Evolutionary conservation across 2,329 filamentous ascomycete genomes (phyloP), one percentile per base, ranked within the genome.

Genomic region (Cercospora zeae-maydis): DNA sequence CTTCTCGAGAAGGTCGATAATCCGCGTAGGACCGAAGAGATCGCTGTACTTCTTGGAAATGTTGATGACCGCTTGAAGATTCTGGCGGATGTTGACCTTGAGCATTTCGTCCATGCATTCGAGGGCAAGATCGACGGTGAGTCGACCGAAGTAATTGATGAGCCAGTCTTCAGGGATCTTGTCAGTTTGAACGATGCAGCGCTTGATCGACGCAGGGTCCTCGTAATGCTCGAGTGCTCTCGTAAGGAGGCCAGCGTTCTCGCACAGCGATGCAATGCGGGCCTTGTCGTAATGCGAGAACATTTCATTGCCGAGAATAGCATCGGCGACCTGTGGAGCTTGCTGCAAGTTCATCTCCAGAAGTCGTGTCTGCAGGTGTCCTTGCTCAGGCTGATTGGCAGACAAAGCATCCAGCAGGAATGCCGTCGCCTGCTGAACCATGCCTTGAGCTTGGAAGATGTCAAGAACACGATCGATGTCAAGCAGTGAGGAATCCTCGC

Each of bases 11-110:
- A 99, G 85, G 69, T 96, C 92, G 67, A 99, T 96, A 69, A 99
- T 84, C 59, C 87, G 88, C 62, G 87, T 88, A n/a, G 95, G 82
- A 8, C 93, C 93, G 30, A 99, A 86, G 8, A 98, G 86, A 74
- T 99, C 96, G 0, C 93, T 97, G 80, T 96, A 99, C 78, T 99
- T 99, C 70, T 96, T 97, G 36, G 93, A 92, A 68, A 99, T 89
- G 74, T 96, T 93, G 64, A 98, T 92, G 34, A 98, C 95, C 16
- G 92, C 88, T 77, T 96, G 93, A 61, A 99, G 82, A 76, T 98
- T 99, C 78, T 97, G 93, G 68, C 95, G 93, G 72, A 99, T 97
- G 80, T 99, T 99, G 73, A 86, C 82, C 79, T 93, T 93, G 76
- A 99, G 85, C 95, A 99, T 99, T 64, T 93, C 93, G 74, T 98